Base-by-base conservation (phyloP, 2,329 filamentous ascomycete genomes). In the Ophiostoma tasmaniense region DNA sequence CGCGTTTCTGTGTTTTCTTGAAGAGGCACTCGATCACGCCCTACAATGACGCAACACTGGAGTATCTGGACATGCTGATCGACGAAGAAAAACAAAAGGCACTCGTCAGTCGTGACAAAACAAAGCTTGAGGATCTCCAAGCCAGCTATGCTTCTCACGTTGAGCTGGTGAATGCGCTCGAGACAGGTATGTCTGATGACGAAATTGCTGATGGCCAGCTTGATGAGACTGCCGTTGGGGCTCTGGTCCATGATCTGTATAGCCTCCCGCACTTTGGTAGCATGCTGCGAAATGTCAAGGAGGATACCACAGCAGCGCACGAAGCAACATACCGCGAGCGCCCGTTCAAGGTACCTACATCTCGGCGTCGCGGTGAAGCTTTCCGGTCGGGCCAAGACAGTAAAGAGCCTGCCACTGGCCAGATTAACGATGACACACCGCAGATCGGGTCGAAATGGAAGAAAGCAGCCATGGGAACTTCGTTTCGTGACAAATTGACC, bases 11-110 rank as follows among this genome's bases (percentile, higher is more conserved):
- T 20, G 64, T 79, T 25, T 81, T 78, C 68, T 69, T 81, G n/a
- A 77, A 76, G 70, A 73, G 76, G 33, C 72, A 80, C 67, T 76
- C 76, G 22, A 79, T 81, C 66, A 74, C 75, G 1, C 73, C 76
- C 0, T 79, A 79, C 74, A 81, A 81, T 64, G 79, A 81, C 70
- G 77, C 77, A 0, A 79, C 76, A 14, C 66, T 79, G 3, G 78
- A 74, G 14, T 80, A 81, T 70, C 73, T 81, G 3, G 76, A 80
- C 42, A 72, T 75, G 68, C 71, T 79, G 0, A 80, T 81, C 70
- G 74, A 77, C 45, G 75, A 78, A 61, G 78, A 81, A 71, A 67
- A 76, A 50, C 70, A 70, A 33, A 79, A 80, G 71, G 72, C 78
- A 3, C 55, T 71, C 2, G 72, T 72, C 52, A 76, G 76, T 22